phyloP scores from a whole-genome alignment of 2,329 filamentous ascomycete species.

The Penicillium crustosum region DNA sequence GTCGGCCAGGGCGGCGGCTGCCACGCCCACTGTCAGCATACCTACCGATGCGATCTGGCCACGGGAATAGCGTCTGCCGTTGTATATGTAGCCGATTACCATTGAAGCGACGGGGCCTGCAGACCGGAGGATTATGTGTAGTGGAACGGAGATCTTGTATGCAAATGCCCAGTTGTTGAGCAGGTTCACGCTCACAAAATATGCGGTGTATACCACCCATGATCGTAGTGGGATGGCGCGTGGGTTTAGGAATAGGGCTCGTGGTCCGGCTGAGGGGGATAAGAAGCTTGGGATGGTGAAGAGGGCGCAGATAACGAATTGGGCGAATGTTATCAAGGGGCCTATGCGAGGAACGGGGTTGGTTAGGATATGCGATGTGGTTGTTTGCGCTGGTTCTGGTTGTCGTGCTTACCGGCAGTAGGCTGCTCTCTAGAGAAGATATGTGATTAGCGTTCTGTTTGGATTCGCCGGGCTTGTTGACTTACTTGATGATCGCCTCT shows the following conservation, averaged over 20 bases:
- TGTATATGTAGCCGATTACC: conserved; percentile 80
- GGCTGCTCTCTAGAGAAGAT: conserved; percentile 68
- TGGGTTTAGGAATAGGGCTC: conserved; percentile 70
- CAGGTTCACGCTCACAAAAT: conserved; percentile 93
- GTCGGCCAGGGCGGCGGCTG: conserved; percentile 87
- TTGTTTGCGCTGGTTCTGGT: neutral
- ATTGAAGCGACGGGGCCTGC: conserved; percentile 96
- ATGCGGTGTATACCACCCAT: conserved; percentile 83
- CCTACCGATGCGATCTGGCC: conserved; percentile 79
- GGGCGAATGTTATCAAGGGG: conserved; percentile 83
- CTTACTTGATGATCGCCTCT: conserved; percentile 91
- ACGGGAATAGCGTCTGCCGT: conserved; percentile 72
- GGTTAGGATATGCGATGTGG: neutral
- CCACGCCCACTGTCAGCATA: conserved; percentile 80
- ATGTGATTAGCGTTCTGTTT: conserved; percentile 12
- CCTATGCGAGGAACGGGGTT: conserved; percentile 49
- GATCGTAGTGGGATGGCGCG: conserved; percentile 79
- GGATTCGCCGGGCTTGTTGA: conserved; percentile 14
- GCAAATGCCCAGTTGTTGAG: conserved; percentile 98
- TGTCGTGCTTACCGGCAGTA: conserved; percentile 64
- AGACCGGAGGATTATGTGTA: conserved; percentile 94
- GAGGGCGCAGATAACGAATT: conserved; percentile 79
- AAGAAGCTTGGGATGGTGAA: conserved; percentile 76
- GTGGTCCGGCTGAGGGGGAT: conserved; percentile 58
- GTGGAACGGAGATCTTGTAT: conserved; percentile 91